Evolutionary conservation across 1,284 basidiomycete species (phyloP).

Genomic region (Leccinum solheimii): DNA sequence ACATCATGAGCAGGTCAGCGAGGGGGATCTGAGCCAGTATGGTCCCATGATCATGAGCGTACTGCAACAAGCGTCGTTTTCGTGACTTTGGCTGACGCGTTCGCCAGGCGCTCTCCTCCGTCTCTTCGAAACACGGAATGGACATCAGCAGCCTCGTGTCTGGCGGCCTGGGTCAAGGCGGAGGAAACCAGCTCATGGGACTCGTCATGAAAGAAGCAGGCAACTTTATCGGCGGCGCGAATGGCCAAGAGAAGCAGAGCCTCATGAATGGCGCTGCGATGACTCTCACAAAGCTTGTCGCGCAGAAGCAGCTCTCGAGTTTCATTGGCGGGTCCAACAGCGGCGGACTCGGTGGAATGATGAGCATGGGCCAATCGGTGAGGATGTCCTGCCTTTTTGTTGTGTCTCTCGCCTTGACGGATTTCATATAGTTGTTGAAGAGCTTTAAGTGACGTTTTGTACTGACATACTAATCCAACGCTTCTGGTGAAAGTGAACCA

Average conservation of each 20-base stretch:
- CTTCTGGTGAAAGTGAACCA: too few species aligned
- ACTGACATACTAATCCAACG: neutral
- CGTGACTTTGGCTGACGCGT: slow-evolving; percentile 10
- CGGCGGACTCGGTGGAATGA: slow-evolving; percentile 49
- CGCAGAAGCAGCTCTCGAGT: slow-evolving; percentile 62
- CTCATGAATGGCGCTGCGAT: slow-evolving; percentile 80
- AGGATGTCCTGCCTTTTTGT: neutral
- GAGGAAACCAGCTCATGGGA: slow-evolving; percentile 65
- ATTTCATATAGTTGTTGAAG: neutral
- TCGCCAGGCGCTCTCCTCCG: slow-evolving; percentile 24
- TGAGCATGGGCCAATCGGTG: neutral
- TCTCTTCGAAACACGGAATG: slow-evolving; percentile 19
- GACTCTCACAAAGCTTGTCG: slow-evolving; percentile 80
- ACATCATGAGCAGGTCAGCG: slow-evolving; percentile 20
- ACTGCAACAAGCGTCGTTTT: neutral
- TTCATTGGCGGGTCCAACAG: slow-evolving; percentile 60
- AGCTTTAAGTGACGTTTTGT: neutral
- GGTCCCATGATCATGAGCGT: slow-evolving; percentile 26
- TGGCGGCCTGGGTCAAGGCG: slow-evolving; percentile 45
- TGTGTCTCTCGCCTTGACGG: neutral
- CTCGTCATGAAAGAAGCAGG: slow-evolving; percentile 81
- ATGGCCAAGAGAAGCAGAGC: slow-evolving; percentile 76
- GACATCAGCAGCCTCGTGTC: slow-evolving; percentile 22
- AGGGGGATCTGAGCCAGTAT: slow-evolving; percentile 19
- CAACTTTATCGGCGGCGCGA: slow-evolving; percentile 49